These are phyloP conservation scores for Penicillium subrubescens DNA, from an alignment of 495 filamentous ascomycete species.

Conservation along the genomic window DNA sequence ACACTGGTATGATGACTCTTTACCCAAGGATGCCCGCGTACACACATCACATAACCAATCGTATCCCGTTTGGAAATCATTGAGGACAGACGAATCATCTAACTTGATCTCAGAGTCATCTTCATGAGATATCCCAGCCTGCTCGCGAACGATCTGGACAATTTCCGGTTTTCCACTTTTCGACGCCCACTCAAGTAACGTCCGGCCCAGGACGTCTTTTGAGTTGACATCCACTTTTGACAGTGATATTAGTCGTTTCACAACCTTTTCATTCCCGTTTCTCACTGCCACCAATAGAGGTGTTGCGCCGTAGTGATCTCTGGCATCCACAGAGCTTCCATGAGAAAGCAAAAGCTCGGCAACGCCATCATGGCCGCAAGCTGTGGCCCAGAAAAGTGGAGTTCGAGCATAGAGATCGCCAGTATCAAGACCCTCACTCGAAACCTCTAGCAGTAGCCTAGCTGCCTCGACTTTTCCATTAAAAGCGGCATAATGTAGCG, in stretches of 20 bases:
- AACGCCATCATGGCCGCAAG: neutral
- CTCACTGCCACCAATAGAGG: neutral
- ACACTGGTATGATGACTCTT: neutral
- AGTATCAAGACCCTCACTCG: neutral
- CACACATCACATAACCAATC: neutral
- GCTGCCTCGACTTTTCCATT: neutral
- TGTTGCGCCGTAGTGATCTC: neutral
- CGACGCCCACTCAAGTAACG: neutral
- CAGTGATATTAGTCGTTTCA: neutral
- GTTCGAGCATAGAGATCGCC: neutral
- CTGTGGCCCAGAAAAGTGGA: neutral
- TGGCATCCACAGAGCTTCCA: neutral
- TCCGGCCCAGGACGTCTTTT: neutral
- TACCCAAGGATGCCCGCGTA: neutral
- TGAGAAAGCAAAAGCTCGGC: neutral
- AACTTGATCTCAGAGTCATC: neutral
- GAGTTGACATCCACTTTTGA: neutral
- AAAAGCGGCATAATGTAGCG: neutral
- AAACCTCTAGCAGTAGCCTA: neutral
- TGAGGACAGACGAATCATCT: neutral
- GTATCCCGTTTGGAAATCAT: neutral
- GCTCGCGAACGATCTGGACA: neutral
- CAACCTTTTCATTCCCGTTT: neutral
- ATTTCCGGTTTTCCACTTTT: neutral
- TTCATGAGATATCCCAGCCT: neutral